Evolutionary conservation across 192 early-diverging fungal genomes (phyloP), one percentile per base, ranked within the genome.

Genomic region (Kappamyces sp.): DNA sequence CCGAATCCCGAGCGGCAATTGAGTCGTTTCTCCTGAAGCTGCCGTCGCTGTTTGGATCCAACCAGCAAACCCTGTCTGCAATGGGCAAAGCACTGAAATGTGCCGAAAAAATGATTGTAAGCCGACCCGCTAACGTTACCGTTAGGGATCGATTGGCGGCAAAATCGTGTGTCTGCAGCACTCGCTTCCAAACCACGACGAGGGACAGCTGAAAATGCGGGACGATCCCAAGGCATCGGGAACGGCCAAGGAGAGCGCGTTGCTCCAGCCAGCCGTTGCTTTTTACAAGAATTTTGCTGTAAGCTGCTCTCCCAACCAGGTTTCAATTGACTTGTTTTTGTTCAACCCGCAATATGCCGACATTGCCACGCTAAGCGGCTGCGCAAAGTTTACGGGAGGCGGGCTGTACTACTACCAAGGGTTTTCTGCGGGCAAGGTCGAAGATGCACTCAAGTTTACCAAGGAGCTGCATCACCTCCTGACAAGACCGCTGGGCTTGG

Each of bases 241-340:
- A 8, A 95, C 93, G 2, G 75, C 93, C 23, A 94, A 91, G 82
- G 94, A 98, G 70, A 83, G 86, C 0, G 71, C 83, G 10, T 70
- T 97, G 51, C 67, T 96, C 37, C 85, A 92, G 57, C 80, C 93
- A 13, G 83, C 89, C n/a, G 84, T 77, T 34, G 70, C 73, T 0
- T 98, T 92, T 70, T 98, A 98, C 81, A 98, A 96, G 73, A 74
- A 72, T 3, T 78, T 94, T 68, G 93, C 93, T 4, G 90, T 94
- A 1, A 88, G 93, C 47, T 94, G 90, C 73, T 93, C 91, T 31
- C 84, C 87, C 36, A 75, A 84, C 9, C 95, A 98, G 71, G 82
- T 98, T 10, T 82, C 84, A 32, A 81, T 94, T 5, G 95, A 98
- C 65, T 83, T 91, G 68, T 86, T 95, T 52, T 72, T 90, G 40